phyloP scores from a whole-genome alignment of 441 rosid species.

The Pelargonium citronellum region DNA sequence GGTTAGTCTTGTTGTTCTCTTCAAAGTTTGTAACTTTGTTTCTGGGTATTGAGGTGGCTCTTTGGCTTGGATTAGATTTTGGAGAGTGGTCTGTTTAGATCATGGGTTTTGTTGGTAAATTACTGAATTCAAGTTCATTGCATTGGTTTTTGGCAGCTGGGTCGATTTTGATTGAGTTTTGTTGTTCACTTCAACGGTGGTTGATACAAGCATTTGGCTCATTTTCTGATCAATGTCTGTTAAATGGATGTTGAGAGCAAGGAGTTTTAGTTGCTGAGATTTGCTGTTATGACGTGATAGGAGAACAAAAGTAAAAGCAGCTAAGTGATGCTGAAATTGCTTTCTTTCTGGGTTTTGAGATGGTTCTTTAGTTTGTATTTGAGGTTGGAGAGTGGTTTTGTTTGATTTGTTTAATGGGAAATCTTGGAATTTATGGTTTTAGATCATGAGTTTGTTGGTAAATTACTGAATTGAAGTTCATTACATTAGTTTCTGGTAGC shows the following conservation, averaged over 20 bases:
- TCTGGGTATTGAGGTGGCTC: constrained; percentile 1
- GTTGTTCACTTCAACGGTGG: not conserved
- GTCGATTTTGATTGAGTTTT: not conserved
- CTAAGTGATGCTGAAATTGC: not conserved
- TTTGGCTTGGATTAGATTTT: constrained; percentile 4
- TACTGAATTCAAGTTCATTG: not conserved
- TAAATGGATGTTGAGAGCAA: not conserved
- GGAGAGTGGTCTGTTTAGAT: not conserved
- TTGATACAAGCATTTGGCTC: not conserved
- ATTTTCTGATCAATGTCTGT: not conserved
- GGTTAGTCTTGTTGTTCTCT: constrained; percentile 35
- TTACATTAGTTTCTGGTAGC: not conserved
- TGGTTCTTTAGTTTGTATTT: constrained; percentile 4
- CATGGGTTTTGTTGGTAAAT: not conserved
- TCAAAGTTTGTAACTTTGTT: not conserved
- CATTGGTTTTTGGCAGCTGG: not conserved
- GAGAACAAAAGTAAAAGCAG: not conserved
- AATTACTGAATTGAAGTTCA: not conserved
- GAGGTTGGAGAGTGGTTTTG: not conserved
- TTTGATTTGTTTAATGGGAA: not conserved
- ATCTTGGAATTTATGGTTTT: not conserved
- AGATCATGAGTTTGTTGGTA: not conserved
- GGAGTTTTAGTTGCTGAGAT: too few relatives aligned
- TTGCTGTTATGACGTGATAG: not conserved
- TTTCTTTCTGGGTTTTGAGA: constrained; percentile 2